Base-by-base conservation (phyloP, 345 rosid species). In the Sapria himalayana region DNA sequence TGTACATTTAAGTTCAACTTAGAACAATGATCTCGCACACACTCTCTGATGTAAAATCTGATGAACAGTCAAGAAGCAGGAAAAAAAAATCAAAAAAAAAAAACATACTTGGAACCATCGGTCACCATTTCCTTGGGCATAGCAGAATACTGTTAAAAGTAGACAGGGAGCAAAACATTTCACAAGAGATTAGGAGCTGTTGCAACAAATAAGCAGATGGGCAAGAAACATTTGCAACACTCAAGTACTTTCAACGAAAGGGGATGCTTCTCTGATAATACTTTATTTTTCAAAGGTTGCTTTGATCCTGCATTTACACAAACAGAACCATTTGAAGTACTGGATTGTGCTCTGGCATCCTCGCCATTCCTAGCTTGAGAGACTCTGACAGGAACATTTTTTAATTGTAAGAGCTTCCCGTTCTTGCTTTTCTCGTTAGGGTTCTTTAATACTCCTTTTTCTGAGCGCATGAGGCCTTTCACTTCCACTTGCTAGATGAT, bases 51-150 rank as follows among this genome's bases (percentile, higher is more conserved):
- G 19, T 7, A 24, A 39, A 10, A 22, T 22, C 4, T 32, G 29
- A 41, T 3, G 43, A 33, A 48, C 38, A 20, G 22, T 34, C 22
- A 29, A 21, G 20, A 27, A 15, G 37, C 19, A 12, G 12, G 29
- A 36, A 39, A 11, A 35, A 37, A 19, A 37, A 37, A 31, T 19
- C 21, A 21, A 31, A 38, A 39, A 33, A 6, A 33, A 9, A 54
- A 49, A 18, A 58, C 79, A 51, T 80, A 91, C 98, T 33, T 51
- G 22, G 44, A 29, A 43, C 55, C 64, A 57, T 71, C 81, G 42
- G 76, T 45, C 12, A 54, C 18, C 19, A 55, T 56, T 25, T 64
- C 50, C 49, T 59, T 72, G 25, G 72, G 56, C 49, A 74, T 80
- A 64, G 54, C 73, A 45, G 69, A 46, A 54, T 67, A 73, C 69